Evolutionary conservation across 345 rosid genomes (phyloP).

Genomic region (Camelina hispida): DNA sequence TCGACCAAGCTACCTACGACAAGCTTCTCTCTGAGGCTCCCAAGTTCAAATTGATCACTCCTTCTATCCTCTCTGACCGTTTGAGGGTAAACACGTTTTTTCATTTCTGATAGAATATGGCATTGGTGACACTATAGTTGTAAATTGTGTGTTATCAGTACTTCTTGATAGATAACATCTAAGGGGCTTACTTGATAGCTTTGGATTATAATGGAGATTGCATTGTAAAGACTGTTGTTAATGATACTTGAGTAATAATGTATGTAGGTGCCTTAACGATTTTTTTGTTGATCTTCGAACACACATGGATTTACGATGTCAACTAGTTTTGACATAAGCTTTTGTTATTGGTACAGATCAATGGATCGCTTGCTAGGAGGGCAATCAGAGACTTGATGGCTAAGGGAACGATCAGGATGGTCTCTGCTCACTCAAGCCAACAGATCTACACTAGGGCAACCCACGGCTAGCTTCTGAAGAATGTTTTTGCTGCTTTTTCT

Average conservation of each 20-base stretch:
- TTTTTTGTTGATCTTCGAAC: neutral
- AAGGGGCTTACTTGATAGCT: conserved; percentile 7
- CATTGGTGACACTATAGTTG: neutral
- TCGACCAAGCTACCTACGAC: conserved; percentile 61
- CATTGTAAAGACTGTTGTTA: neutral
- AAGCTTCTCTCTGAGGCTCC: conserved; percentile 61
- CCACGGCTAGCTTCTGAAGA: conserved; percentile 49
- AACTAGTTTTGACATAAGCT: conserved; percentile 5
- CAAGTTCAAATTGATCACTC: conserved; percentile 55
- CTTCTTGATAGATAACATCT: neutral
- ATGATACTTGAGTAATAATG: neutral
- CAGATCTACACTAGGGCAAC: conserved; percentile 87
- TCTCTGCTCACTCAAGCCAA: conserved; percentile 79
- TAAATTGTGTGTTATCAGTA: neutral
- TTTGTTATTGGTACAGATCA: conserved; percentile 49
- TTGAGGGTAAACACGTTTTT: no score
- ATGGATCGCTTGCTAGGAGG: conserved; percentile 72
- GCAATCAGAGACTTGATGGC: conserved; percentile 87
- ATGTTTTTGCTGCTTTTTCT: neutral
- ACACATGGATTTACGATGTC: neutral
- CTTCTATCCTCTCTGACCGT: conserved; percentile 58
- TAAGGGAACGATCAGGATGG: conserved; percentile 74
- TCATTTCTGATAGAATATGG: neutral
- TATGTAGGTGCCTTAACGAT: no score
- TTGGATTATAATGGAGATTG: neutral